A percentile compares a stretch with the other conserved stretches of the same genome.
phyloP scores from a whole-genome alignment of 306 rosid species.

The Ormosia emarginata region DNA sequence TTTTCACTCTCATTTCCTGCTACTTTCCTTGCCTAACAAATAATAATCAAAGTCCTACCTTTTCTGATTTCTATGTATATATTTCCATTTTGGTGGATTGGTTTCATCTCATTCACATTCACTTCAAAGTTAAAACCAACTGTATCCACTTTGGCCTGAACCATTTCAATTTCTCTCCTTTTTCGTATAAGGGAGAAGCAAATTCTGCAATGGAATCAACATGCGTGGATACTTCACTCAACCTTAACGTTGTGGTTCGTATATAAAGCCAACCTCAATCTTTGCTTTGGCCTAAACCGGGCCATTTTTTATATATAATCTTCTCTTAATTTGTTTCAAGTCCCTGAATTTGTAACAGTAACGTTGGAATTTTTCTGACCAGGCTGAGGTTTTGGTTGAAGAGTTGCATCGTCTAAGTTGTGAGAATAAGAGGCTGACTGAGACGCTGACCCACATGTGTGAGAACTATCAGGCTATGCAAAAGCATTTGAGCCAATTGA shows the following conservation, averaged over 20 bases:
- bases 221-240: conserved; percentile 51
- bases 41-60: background rate
- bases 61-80: background rate
- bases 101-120: background rate
- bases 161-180: background rate
- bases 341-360: background rate
- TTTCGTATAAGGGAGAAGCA: background rate
- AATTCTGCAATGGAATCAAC: conserved; percentile 30
- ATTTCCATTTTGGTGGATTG: background rate
- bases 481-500: conserved; percentile 32
- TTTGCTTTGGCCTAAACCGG: no score
- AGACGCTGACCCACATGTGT: conserved; percentile 37
- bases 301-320: background rate
- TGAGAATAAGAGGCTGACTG: conserved; percentile 64
- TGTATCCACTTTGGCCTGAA: background rate
- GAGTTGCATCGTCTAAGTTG: conserved; percentile 49
- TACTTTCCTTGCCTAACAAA: conserved; percentile 26
- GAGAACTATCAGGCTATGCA: conserved; percentile 47
- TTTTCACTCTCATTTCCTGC: conserved; percentile 35
- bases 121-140: background rate
- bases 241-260: conserved; percentile 48
- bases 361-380: background rate
- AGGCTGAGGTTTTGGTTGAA: conserved; percentile 31
- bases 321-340: background rate
- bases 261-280: background rate